Percentiles rank a stretch among this genome's conserved stretches.
phyloP scores from a whole-genome alignment of 2,329 filamentous ascomycete species.

The Lizonia empirigonia region DNA sequence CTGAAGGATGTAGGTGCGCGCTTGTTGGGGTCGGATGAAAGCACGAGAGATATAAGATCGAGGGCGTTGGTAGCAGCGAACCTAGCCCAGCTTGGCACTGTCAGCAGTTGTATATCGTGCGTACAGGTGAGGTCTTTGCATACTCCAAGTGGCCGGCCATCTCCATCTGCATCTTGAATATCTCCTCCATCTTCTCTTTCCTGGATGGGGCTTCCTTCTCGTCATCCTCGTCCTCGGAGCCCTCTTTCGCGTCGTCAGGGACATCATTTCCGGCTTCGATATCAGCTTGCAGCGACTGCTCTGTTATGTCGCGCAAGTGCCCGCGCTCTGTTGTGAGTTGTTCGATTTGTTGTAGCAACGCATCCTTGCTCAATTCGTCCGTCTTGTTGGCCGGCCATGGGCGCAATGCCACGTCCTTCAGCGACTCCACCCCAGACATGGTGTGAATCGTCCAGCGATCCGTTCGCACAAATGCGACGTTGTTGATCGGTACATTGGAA shows the following conservation, averaged over 20 bases:
- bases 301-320: conserved; percentile 80
- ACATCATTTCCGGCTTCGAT: conserved; percentile 57
- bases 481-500: not conserved
- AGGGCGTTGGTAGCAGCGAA: conserved; percentile 42
- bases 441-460: not conserved
- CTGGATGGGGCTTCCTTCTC: conserved; percentile 45
- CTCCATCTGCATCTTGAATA: conserved; percentile 48
- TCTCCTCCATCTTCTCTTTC: conserved; percentile 47
- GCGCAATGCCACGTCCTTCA: conserved; percentile 62
- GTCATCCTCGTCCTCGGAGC: conserved; percentile 53
- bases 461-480: not conserved
- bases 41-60: conserved; percentile 40
- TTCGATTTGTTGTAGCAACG: conserved; percentile 73
- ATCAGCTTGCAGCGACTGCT: conserved; percentile 72
- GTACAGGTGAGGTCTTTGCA: conserved; percentile 57
- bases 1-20: conserved; percentile 36
- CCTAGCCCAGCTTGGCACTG: conserved; percentile 32
- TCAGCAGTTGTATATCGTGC: conserved; percentile 31
- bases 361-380: conserved; percentile 57
- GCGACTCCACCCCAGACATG: conserved; percentile 36
- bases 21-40: conserved; percentile 39
- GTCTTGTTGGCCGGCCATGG: conserved; percentile 62
- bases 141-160: conserved; percentile 52
- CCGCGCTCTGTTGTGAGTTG: conserved; percentile 80
- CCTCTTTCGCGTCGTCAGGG: conserved; percentile 49